phyloP scores from a whole-genome alignment of 768 basidiomycete species.

The Arthromyces matolae region DNA sequence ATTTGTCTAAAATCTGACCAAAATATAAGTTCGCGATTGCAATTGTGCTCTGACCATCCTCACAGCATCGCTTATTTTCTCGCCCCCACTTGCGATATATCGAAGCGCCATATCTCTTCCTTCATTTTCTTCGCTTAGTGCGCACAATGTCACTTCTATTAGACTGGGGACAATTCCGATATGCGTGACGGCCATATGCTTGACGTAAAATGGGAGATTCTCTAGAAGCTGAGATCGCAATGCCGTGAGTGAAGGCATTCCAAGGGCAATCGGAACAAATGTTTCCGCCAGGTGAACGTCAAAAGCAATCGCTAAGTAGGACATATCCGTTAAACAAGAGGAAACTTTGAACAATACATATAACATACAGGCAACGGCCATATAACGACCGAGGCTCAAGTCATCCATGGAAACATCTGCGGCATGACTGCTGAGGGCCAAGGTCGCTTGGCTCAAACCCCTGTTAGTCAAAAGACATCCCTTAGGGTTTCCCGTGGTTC shows the following conservation, averaged over 20 bases:
- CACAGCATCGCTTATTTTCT: constrained; percentile 51
- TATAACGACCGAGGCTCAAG: constrained; percentile 26
- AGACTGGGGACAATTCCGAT: constrained; percentile 50
- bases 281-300: constrained; percentile 49
- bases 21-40: background rate
- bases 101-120: constrained; percentile 29
- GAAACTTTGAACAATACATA: constrained; percentile 12
- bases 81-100: constrained; percentile 48
- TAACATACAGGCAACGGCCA: constrained; percentile 45
- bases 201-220: constrained; percentile 35
- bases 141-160: constrained; percentile 46
- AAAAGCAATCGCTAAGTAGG: constrained; percentile 42
- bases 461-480: constrained; percentile 40
- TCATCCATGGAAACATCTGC: constrained; percentile 26
- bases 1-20: constrained; percentile 39
- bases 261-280: constrained; percentile 36
- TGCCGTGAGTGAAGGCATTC: constrained; percentile 42
- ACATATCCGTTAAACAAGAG: constrained; percentile 3
- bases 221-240: constrained; percentile 43
- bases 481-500: constrained; percentile 50
- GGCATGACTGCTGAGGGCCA: constrained; percentile 31
- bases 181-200: constrained; percentile 39
- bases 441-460: constrained; percentile 28
- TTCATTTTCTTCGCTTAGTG: constrained; percentile 22
- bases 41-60: constrained; percentile 12